A percentile compares a stretch with the other conserved stretches of the same genome.
These are phyloP conservation scores for Tremellales sp. DNA, from an alignment of 1,284 basidiomycete species.

Conservation along the genomic window DNA sequence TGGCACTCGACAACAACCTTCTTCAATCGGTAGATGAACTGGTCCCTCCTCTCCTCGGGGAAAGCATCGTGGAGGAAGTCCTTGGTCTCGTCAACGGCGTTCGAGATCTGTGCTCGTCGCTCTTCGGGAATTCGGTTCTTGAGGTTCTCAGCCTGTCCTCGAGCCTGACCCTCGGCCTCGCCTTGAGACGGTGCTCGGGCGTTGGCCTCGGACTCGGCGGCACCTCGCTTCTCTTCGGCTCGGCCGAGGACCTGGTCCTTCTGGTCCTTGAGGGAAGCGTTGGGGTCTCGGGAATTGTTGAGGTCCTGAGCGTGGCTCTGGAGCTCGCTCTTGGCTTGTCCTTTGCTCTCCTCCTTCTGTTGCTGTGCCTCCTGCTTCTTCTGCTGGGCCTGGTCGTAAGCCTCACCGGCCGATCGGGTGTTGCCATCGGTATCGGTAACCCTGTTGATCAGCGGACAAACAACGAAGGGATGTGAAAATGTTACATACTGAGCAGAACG, in stretches of 20 bases:
- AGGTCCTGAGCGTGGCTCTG: slow-evolving; percentile 53
- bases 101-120: slow-evolving; percentile 28
- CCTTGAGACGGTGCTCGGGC: slow-evolving; percentile 42
- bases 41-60: slow-evolving; percentile 75
- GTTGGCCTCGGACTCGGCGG: slow-evolving; percentile 42
- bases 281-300: slow-evolving; percentile 48
- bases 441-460: slow-evolving; percentile 12
- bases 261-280: slow-evolving; percentile 41
- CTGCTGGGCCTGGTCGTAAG: slow-evolving; percentile 39
- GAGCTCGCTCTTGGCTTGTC: slow-evolving; percentile 48
- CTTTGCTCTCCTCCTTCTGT: slow-evolving; percentile 34
- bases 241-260: slow-evolving; percentile 37
- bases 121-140: slow-evolving; percentile 52
- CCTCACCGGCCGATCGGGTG: slow-evolving; percentile 41
- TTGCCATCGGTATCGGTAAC: slow-evolving; percentile 45
- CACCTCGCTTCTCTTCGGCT: slow-evolving; percentile 32
- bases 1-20: slow-evolving; percentile 71
- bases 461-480: background rate
- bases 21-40: slow-evolving; percentile 46
- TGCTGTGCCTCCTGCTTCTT: slow-evolving; percentile 36
- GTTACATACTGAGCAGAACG: slow-evolving; percentile 31
- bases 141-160: slow-evolving; percentile 49
- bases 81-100: slow-evolving; percentile 53
- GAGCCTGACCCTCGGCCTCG: slow-evolving; percentile 58
- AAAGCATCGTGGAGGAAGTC: slow-evolving; percentile 78